Percentiles rank a stretch among this genome's conserved stretches.
Evolutionary conservation across 148 eudicot species (phyloP).

Genomic region (Beta vulgaris): DNA sequence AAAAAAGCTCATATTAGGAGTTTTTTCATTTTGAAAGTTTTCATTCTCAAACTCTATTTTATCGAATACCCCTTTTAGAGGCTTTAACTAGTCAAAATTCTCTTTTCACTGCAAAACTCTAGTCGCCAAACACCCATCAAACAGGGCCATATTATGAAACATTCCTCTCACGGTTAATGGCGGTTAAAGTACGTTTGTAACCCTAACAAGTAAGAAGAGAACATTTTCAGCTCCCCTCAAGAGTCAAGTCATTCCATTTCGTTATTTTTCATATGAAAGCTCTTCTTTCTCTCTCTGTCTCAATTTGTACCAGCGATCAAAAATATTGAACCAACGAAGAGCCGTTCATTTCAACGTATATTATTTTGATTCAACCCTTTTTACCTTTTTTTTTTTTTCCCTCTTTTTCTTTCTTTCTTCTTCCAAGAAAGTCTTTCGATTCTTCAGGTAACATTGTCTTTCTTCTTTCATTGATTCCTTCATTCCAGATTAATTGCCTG

Average conservation of each 20-base stretch:
- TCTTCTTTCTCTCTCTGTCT: background rate
- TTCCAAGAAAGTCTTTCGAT: background rate
- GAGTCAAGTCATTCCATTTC: constrained; percentile 11
- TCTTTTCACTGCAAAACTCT: too few species aligned
- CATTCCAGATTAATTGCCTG: background rate
- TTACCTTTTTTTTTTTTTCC: background rate
- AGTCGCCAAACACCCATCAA: too few species aligned
- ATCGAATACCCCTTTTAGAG: too few species aligned
- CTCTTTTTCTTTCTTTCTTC: background rate
- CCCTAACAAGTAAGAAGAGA: background rate
- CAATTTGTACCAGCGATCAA: constrained; percentile 9
- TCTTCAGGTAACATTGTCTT: constrained; percentile 24
- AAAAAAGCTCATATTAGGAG: too few species aligned
- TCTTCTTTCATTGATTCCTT: background rate
- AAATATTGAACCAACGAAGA: constrained; percentile 1
- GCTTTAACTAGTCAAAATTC: too few species aligned
- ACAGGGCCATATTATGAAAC: background rate
- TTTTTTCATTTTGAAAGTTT: too few species aligned
- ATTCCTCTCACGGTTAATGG: constrained; percentile 1
- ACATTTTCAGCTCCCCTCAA: background rate
- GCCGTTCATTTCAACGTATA: constrained; percentile 12
- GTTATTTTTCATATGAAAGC: background rate
- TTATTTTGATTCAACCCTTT: background rate
- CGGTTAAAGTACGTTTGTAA: background rate
- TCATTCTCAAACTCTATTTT: too few species aligned